Evolutionary conservation across 495 filamentous ascomycete species (phyloP).

Genomic region (Letharia lupina): DNA sequence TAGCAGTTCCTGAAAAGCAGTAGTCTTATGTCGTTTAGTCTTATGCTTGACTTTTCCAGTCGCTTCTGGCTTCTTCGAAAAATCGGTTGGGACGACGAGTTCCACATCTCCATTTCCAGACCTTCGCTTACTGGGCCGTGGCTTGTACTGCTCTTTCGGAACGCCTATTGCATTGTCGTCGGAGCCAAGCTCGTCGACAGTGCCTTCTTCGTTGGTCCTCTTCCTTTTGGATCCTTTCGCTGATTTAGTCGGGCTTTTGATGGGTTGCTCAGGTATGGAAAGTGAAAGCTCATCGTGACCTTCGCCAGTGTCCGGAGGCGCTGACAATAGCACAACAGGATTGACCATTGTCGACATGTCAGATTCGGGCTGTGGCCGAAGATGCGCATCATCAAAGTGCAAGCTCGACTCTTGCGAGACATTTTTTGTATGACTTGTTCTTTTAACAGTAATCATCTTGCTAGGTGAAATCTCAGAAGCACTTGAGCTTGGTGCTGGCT

Average conservation of each 20-base stretch:
- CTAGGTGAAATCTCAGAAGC: not conserved
- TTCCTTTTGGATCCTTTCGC: constrained; percentile 8
- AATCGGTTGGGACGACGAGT: constrained; percentile 22
- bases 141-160: constrained; percentile 26
- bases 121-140: constrained; percentile 26
- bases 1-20: constrained; percentile 17
- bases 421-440: not conserved
- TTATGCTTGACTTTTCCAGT: constrained; percentile 19
- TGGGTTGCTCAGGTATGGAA: not conserved
- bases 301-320: not conserved
- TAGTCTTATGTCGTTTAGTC: constrained; percentile 19
- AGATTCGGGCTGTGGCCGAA: not conserved
- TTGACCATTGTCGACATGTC: not conserved
- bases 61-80: constrained; percentile 28
- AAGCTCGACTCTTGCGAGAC: not conserved
- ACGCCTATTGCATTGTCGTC: constrained; percentile 25
- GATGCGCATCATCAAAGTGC: not conserved
- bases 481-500: constrained; percentile 3
- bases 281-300: constrained; percentile 17
- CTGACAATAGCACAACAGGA: constrained; percentile 4
- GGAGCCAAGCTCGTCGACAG: constrained; percentile 16
- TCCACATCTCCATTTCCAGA: constrained; percentile 12
- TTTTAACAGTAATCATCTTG: not conserved
- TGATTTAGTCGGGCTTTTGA: constrained; percentile 3
- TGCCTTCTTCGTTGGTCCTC: not conserved